A percentile compares a stretch with the other conserved stretches of the same genome.
These are phyloP conservation scores for Juncus inflexus DNA, from an alignment of 176 grass and related monocot genomes.

Conservation along the genomic window DNA sequence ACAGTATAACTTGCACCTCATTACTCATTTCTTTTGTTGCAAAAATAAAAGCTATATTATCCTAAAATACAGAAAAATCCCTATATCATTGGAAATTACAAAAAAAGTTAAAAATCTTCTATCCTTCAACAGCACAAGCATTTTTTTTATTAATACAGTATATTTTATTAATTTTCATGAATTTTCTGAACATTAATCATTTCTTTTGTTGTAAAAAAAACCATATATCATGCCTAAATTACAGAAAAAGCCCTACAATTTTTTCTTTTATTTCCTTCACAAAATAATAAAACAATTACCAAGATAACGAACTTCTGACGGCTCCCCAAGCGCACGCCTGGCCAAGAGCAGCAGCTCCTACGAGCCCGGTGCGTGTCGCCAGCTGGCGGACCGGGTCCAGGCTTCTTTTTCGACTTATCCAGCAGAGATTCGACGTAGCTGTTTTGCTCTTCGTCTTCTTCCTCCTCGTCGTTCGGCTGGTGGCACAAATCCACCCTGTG, in stretches of 20 bases:
- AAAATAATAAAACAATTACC: slow-evolving; percentile 30
- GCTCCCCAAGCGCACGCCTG: slow-evolving; percentile 70
- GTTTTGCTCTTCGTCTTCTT: slow-evolving; percentile 64
- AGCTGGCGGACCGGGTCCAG: slow-evolving; percentile 28
- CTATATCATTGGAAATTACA: slow-evolving; percentile 18
- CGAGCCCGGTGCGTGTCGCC: slow-evolving; percentile 30
- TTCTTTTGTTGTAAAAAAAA: no score
- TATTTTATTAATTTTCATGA: no score
- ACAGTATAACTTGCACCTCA: no score
- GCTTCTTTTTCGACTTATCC: slow-evolving; percentile 64
- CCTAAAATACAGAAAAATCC: background rate
- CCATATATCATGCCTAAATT: background rate
- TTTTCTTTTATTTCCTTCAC: no score
- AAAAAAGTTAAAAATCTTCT: slow-evolving; percentile 13
- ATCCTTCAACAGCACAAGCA: no score
- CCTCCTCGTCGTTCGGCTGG: slow-evolving; percentile 95
- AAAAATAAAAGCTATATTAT: slow-evolving; percentile 15
- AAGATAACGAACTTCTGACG: slow-evolving; percentile 96
- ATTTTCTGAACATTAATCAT: no score
- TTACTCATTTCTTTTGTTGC: background rate
- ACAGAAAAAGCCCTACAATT: slow-evolving; percentile 28
- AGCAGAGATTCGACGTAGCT: slow-evolving; percentile 74
- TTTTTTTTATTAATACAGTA: no score
- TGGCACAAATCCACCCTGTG: slow-evolving; percentile 96
- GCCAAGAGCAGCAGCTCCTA: slow-evolving; percentile 55